Conservation (phyloP, 2,329 filamentous ascomycete species). For the Penicillium griseofulvum region DNA sequence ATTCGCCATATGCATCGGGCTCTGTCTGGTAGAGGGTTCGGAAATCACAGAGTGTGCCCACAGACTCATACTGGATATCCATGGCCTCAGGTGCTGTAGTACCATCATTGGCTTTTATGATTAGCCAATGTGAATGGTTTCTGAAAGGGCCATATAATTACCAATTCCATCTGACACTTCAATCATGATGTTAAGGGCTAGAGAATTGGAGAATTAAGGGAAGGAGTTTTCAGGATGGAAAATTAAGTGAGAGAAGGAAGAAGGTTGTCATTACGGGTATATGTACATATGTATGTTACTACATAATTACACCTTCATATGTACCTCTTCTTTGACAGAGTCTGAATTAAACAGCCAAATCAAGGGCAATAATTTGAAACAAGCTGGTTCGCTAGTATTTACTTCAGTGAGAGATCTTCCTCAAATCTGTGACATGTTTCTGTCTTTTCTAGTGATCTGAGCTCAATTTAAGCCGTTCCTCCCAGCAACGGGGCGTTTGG, state of each 20-base stretch:
- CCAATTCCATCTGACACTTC: neutral
- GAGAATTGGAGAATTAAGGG: neutral
- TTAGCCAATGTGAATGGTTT: neutral
- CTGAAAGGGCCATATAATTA: neutral
- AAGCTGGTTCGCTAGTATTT: too few relatives aligned
- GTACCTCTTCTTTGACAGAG: too few relatives aligned
- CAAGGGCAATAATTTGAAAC: too few relatives aligned
- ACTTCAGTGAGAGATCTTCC: too few relatives aligned
- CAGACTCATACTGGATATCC: slow-evolving; percentile 15
- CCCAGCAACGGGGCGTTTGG: too few relatives aligned
- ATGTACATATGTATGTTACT: too few relatives aligned
- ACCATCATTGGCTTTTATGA: neutral
- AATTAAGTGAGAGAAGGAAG: neutral
- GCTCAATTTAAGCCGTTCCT: too few relatives aligned
- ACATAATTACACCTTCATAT: too few relatives aligned
- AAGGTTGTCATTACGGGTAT: too few relatives aligned
- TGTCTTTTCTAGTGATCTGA: too few relatives aligned
- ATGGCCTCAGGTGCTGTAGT: neutral
- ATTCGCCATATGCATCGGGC: slow-evolving; percentile 51
- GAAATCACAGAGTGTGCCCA: slow-evolving; percentile 37
- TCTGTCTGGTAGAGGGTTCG: slow-evolving; percentile 53
- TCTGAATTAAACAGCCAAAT: too few relatives aligned
- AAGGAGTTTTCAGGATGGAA: neutral
- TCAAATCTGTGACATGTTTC: too few relatives aligned
- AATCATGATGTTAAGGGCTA: neutral